These are phyloP conservation scores for Iberis pinnata DNA, from an alignment of 345 rosid species.

Conservation along the genomic window DNA sequence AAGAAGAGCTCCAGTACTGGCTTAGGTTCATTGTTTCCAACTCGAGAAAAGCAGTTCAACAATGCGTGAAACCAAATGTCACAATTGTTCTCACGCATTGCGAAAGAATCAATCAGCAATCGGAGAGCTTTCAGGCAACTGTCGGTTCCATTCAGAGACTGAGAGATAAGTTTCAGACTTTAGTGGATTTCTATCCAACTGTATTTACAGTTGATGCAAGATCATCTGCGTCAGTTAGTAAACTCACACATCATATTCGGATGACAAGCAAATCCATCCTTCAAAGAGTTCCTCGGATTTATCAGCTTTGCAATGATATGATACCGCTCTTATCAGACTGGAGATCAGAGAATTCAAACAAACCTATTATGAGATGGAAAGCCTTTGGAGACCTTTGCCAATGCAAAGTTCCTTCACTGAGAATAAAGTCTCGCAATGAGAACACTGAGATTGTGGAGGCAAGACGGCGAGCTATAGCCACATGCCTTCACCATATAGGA, in stretches of 20 bases:
- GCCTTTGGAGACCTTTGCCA: conserved; percentile 82
- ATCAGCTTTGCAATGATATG: conserved; percentile 83
- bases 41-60: conserved; percentile 63
- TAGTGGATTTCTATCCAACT: conserved; percentile 70
- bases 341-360: conserved; percentile 69
- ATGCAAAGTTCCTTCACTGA: conserved; percentile 61
- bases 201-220: conserved; percentile 90
- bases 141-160: conserved; percentile 52
- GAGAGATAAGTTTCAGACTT: conserved; percentile 68
- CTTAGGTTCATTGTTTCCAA: conserved; percentile 81
- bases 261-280: conserved; percentile 69
- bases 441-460: conserved; percentile 56
- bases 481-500: conserved; percentile 84
- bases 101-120: conserved; percentile 57
- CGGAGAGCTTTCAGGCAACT: conserved; percentile 51
- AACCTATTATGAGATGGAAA: conserved; percentile 86
- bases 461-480: conserved; percentile 68
- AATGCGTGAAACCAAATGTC: conserved; percentile 75
- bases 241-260: conserved; percentile 62
- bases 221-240: conserved; percentile 73
- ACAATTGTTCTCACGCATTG: conserved; percentile 71
- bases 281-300: conserved; percentile 77
- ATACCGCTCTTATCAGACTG: conserved; percentile 68
- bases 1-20: conserved; percentile 89
- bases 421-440: conserved; percentile 68